Conservation (phyloP, 306 rosid species). For the Rosa persica region DNA sequence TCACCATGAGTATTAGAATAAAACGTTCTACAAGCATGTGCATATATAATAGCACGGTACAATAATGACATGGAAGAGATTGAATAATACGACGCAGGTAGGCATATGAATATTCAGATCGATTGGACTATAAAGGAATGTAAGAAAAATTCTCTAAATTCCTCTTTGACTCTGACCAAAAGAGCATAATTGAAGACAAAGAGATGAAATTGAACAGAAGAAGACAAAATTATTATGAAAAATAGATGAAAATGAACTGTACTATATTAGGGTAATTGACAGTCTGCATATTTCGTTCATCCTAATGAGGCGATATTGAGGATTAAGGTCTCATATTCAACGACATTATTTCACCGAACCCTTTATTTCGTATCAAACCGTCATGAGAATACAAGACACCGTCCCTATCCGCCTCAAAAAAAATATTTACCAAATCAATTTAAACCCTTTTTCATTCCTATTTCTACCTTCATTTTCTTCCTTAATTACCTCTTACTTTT, state of each 20-base stretch:
- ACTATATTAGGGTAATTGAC: conserved; percentile 29
- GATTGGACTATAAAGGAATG: conserved; percentile 38
- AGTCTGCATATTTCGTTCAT: conserved; percentile 59
- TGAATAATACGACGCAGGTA: background rate
- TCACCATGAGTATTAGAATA: background rate
- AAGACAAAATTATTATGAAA: conserved; percentile 12
- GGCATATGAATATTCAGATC: background rate
- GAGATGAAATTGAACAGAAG: conserved; percentile 13
- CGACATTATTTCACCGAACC: conserved; percentile 59
- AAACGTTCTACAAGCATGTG: background rate
- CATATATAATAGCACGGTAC: background rate
- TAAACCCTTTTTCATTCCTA: conserved; percentile 1
- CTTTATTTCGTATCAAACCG: conserved; percentile 8
- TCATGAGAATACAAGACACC: conserved; percentile 23
- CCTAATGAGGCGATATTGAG: conserved; percentile 64
- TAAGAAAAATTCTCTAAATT: conserved; percentile 48
- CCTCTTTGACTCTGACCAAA: conserved; percentile 66
- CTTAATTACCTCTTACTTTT: background rate
- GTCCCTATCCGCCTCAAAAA: background rate
- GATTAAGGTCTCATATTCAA: conserved; percentile 85
- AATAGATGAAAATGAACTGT: conserved; percentile 13
- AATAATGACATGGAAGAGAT: background rate
- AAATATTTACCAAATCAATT: background rate
- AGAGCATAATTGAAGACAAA: conserved; percentile 41
- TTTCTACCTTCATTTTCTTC: conserved; percentile 7